These are phyloP conservation scores for Erigeron canadensis DNA, from an alignment of 129 eudicot genomes.

Conservation along the genomic window DNA sequence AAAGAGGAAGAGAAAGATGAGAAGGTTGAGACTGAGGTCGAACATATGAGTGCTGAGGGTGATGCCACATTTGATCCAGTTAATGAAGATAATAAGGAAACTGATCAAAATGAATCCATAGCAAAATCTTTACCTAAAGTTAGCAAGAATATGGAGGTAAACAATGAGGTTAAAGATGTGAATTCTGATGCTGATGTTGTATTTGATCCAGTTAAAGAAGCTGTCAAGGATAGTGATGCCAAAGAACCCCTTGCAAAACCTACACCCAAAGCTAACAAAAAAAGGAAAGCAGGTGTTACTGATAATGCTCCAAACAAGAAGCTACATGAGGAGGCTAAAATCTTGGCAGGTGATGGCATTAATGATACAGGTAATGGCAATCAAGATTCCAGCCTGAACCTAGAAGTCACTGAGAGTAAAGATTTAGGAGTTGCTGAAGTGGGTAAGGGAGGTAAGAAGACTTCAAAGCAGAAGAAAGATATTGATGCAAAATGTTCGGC, in stretches of 20 bases:
- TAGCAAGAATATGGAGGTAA: background rate
- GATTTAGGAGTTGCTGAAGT: constrained; percentile 17
- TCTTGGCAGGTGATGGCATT: constrained; percentile 4
- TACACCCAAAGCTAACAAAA: constrained; percentile 32
- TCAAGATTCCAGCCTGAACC: background rate
- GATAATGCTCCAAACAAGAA: constrained; percentile 19
- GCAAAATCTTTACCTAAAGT: background rate
- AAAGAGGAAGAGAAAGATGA: constrained; percentile 17
- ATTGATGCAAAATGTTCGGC: constrained; percentile 13
- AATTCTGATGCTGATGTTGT: background rate
- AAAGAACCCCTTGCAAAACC: constrained; percentile 13
- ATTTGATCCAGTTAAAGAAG: background rate
- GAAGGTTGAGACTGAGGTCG: constrained; percentile 2
- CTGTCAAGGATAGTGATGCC: background rate
- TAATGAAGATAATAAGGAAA: background rate
- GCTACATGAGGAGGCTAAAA: constrained; percentile 11
- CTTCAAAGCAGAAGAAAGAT: constrained; percentile 24
- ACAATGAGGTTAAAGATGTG: background rate
- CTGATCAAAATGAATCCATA: constrained; percentile 4
- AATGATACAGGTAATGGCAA: background rate
- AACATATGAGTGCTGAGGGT: constrained; percentile 4
- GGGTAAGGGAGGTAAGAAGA: constrained; percentile 13
- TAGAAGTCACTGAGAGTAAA: constrained; percentile 12
- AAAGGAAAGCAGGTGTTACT: constrained; percentile 22
- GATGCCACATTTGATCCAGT: background rate